Evolutionary conservation across 768 basidiomycete species (phyloP).

Genomic region (Lentinula aciculospora): DNA sequence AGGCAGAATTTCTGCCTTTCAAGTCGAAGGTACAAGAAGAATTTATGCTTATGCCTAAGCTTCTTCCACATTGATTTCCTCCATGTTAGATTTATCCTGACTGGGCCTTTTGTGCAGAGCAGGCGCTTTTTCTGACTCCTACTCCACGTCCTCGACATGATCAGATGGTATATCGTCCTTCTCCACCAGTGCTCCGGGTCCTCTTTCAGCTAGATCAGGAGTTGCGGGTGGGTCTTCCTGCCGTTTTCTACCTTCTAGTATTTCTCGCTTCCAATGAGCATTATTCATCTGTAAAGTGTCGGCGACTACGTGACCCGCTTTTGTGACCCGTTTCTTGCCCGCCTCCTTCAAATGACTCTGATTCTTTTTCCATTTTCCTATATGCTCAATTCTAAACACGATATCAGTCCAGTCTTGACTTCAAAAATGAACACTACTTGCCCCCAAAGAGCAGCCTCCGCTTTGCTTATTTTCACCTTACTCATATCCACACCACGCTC

Average conservation of each 20-base stretch:
- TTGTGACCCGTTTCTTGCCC: conserved; percentile 26
- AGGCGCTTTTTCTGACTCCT: conserved; percentile 34
- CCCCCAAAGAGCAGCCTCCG: conserved; percentile 54
- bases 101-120: conserved; percentile 41
- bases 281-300: conserved; percentile 1
- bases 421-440: conserved; percentile 18
- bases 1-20: too few relatives aligned
- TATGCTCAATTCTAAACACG: conserved; percentile 36
- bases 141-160: neutral
- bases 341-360: conserved; percentile 22
- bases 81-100: neutral
- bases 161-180: conserved; percentile 1
- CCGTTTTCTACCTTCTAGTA: conserved; percentile 20
- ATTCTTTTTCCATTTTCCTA: conserved; percentile 37
- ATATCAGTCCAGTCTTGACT: neutral
- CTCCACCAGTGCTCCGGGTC: neutral
- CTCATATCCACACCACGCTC: conserved; percentile 52
- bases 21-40: too few relatives aligned
- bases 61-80: neutral
- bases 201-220: neutral
- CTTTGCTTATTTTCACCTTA: conserved; percentile 57
- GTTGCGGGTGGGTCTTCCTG: neutral
- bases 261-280: conserved; percentile 24
- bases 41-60: too few relatives aligned
- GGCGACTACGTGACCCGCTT: conserved; percentile 20